Conservation (phyloP, 495 filamentous ascomycete species). For the Neurospora cerealis region DNA sequence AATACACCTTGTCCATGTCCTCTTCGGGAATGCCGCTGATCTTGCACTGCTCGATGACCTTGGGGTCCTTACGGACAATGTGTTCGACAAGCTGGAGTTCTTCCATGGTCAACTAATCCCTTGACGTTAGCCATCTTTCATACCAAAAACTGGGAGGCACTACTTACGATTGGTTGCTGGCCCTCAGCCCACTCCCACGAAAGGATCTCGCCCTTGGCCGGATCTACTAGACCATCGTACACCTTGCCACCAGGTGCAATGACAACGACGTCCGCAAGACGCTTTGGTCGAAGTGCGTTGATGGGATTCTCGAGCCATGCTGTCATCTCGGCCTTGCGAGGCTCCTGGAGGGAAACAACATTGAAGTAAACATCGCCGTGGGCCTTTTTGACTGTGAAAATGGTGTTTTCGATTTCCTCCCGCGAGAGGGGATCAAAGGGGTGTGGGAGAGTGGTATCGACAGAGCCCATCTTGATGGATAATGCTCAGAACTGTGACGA, state of each 20-base stretch:
- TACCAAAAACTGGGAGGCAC: background rate
- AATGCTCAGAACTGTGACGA: background rate
- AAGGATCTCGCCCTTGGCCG: slow-evolving; percentile 59
- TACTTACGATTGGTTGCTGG: slow-evolving; percentile 68
- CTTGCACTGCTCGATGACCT: slow-evolving; percentile 86
- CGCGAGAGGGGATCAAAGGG: slow-evolving; percentile 79
- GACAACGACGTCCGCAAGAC: slow-evolving; percentile 79
- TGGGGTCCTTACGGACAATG: slow-evolving; percentile 67
- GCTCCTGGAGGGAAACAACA: slow-evolving; percentile 80
- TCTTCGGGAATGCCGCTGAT: slow-evolving; percentile 76
- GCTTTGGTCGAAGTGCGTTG: slow-evolving; percentile 50
- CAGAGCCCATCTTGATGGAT: slow-evolving; percentile 14
- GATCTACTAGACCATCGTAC: slow-evolving; percentile 76
- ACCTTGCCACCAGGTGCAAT: slow-evolving; percentile 72
- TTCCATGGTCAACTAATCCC: slow-evolving; percentile 76
- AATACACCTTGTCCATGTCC: slow-evolving; percentile 90
- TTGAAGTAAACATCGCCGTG: slow-evolving; percentile 74
- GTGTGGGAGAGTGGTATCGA: slow-evolving; percentile 33
- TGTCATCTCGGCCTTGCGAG: slow-evolving; percentile 78
- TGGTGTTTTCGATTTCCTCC: slow-evolving; percentile 66
- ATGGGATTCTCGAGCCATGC: slow-evolving; percentile 64
- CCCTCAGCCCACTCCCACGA: slow-evolving; percentile 70
- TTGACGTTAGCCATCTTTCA: slow-evolving; percentile 6
- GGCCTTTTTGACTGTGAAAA: slow-evolving; percentile 58
- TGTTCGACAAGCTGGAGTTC: slow-evolving; percentile 84